Evolutionary conservation across 2,329 filamentous ascomycete species (phyloP).

Genomic region (Fusarium annulatum): DNA sequence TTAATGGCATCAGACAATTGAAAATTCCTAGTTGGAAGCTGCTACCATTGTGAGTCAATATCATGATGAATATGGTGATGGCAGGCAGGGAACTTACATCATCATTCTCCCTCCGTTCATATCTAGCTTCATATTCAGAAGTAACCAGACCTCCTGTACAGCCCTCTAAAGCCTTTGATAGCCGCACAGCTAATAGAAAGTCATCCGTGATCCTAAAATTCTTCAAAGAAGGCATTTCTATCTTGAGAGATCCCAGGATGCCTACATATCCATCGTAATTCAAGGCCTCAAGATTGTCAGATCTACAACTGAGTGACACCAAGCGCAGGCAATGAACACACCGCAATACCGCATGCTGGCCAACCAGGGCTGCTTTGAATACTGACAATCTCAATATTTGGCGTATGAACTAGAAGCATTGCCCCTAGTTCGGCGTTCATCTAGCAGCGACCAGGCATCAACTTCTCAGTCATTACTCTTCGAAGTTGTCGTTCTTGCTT

Average conservation of each 20-base stretch:
- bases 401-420: neutral
- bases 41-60: neutral
- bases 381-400: neutral
- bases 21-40: neutral
- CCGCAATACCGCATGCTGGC: neutral
- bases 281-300: neutral
- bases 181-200: neutral
- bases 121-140: neutral
- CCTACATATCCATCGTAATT: neutral
- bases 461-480: neutral
- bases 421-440: neutral
- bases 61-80: neutral
- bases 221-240: neutral
- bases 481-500: neutral
- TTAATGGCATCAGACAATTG: neutral
- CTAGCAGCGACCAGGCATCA: neutral
- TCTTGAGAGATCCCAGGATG: rapidly evolving
- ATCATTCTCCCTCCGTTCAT: rapidly evolving
- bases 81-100: rapidly evolving
- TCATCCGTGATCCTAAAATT: neutral
- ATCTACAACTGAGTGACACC: neutral
- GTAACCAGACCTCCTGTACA: neutral
- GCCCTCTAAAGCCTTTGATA: neutral
- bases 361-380: neutral
- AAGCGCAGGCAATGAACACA: neutral